Percentiles rank a stretch among this genome's conserved stretches.
Evolutionary conservation across 2,329 filamentous ascomycete species (phyloP).

Genomic region (Colletotrichum sp.): DNA sequence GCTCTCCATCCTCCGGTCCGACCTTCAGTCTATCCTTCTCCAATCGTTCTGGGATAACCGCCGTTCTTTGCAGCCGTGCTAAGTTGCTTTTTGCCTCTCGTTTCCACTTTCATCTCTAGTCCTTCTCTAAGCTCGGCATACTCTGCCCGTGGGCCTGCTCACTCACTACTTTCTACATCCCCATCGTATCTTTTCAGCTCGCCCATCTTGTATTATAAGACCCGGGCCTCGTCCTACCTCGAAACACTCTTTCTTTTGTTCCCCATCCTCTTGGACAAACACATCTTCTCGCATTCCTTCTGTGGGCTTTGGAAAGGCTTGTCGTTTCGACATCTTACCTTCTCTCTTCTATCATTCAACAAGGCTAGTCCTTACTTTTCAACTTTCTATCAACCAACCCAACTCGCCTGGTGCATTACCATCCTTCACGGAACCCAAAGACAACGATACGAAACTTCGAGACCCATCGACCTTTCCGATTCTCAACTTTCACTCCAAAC

Average conservation of each 20-base stretch:
- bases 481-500: conserved; percentile 12
- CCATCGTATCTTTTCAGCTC: conserved; percentile 12
- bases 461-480: conserved; percentile 12
- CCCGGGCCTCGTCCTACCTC: conserved; percentile 18
- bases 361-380: conserved; percentile 41
- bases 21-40: conserved; percentile 27
- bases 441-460: conserved; percentile 18
- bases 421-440: conserved; percentile 20
- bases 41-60: conserved; percentile 35
- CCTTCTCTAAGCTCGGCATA: conserved; percentile 13
- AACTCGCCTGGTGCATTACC: conserved; percentile 29
- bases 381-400: conserved; percentile 26
- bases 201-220: conserved; percentile 17
- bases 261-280: conserved; percentile 20
- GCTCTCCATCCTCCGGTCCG: conserved; percentile 17
- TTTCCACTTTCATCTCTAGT: conserved; percentile 20
- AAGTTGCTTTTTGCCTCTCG: conserved; percentile 25
- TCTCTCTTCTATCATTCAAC: conserved; percentile 29
- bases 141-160: conserved; percentile 13
- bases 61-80: conserved; percentile 38
- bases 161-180: conserved; percentile 11
- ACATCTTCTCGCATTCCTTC: conserved; percentile 23
- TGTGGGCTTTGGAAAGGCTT: conserved; percentile 20
- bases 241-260: neutral
- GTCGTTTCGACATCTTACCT: conserved; percentile 24